These are phyloP conservation scores for Tranzscheliella williamsii DNA, from an alignment of 1,284 basidiomycete genomes.

Conservation along the genomic window DNA sequence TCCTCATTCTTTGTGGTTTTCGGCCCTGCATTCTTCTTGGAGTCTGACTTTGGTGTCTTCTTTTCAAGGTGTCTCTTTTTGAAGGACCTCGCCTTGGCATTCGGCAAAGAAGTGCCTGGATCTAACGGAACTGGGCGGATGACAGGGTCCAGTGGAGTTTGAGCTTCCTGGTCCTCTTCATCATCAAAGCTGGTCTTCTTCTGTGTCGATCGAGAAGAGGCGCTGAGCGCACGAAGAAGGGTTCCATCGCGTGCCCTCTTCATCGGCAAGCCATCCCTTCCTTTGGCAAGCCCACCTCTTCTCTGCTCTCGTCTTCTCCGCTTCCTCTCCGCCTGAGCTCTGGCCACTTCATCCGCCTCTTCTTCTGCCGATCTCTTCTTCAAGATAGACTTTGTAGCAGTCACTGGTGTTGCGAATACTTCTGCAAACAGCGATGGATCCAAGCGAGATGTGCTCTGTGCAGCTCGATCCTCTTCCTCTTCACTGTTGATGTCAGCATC, in stretches of 20 bases:
- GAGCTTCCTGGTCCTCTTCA: slow-evolving; percentile 11
- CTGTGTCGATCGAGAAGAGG: slow-evolving; percentile 4
- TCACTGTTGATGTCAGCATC: slow-evolving; percentile 1
- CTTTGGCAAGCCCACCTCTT: slow-evolving; percentile 32
- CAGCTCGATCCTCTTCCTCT: slow-evolving; percentile 7
- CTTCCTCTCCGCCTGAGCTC: slow-evolving; percentile 7
- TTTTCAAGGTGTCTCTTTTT: slow-evolving; percentile 34
- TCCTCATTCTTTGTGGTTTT: slow-evolving; percentile 25
- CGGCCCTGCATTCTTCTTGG: slow-evolving; percentile 2
- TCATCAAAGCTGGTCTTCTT: slow-evolving; percentile 33
- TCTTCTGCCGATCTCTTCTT: slow-evolving; percentile 32
- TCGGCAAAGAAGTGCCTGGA: slow-evolving; percentile 30
- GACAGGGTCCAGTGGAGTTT: slow-evolving; percentile 21
- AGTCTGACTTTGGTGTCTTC: not conserved
- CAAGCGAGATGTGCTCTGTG: slow-evolving; percentile 17
- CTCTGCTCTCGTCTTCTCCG: slow-evolving; percentile 20
- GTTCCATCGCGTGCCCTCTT: slow-evolving; percentile 40
- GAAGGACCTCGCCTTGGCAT: slow-evolving; percentile 39
- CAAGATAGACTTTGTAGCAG: slow-evolving; percentile 33
- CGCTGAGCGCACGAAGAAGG: slow-evolving; percentile 30
- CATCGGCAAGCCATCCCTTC: slow-evolving; percentile 47
- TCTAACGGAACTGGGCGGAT: slow-evolving; percentile 28
- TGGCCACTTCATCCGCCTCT: slow-evolving; percentile 16
- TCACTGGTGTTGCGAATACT: slow-evolving; percentile 31
- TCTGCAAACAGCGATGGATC: slow-evolving; percentile 51